Conservation (phyloP, 495 filamentous ascomycete species). For the Xylaria palmicola region DNA sequence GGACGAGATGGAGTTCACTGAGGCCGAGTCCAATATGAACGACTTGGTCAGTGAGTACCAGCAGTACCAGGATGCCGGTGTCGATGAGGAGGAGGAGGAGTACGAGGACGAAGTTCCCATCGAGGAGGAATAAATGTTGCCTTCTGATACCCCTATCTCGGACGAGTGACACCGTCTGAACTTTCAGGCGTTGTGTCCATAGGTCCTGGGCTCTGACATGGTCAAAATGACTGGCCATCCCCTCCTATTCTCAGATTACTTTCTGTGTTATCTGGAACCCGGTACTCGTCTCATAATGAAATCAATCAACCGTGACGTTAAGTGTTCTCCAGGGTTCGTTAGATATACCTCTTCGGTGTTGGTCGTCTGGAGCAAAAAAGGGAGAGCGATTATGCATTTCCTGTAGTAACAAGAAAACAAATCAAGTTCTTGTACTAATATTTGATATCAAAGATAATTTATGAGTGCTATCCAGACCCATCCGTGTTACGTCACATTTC, state of each 20-base stretch:
- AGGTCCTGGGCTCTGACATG: constrained; percentile 3
- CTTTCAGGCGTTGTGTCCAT: background rate
- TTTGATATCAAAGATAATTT: background rate
- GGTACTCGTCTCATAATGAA: constrained; percentile 31
- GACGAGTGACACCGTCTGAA: constrained; percentile 9
- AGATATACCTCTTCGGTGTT: constrained; percentile 35
- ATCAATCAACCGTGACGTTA: constrained; percentile 22
- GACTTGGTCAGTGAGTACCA: constrained; percentile 99
- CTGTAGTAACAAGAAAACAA: constrained; percentile 32
- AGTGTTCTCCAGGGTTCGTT: constrained; percentile 27
- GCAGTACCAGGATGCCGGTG: constrained; percentile 98
- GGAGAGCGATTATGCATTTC: constrained; percentile 25
- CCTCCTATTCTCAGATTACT: constrained; percentile 30
- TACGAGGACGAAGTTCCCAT: constrained; percentile 58
- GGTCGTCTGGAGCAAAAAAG: constrained; percentile 21
- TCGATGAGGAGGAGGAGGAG: constrained; percentile 68
- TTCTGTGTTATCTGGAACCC: constrained; percentile 25
- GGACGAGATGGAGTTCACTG: constrained; percentile 99
- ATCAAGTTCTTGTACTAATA: constrained; percentile 22
- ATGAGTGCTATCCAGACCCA: background rate
- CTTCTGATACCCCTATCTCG: constrained; percentile 24
- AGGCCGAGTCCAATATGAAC: constrained; percentile 99
- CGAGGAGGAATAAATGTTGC: constrained; percentile 29
- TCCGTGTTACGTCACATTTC: background rate
- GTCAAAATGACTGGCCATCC: constrained; percentile 20